Evolutionary conservation across 2,329 filamentous ascomycete species (phyloP).

Genomic region (Penicillium sp.): DNA sequence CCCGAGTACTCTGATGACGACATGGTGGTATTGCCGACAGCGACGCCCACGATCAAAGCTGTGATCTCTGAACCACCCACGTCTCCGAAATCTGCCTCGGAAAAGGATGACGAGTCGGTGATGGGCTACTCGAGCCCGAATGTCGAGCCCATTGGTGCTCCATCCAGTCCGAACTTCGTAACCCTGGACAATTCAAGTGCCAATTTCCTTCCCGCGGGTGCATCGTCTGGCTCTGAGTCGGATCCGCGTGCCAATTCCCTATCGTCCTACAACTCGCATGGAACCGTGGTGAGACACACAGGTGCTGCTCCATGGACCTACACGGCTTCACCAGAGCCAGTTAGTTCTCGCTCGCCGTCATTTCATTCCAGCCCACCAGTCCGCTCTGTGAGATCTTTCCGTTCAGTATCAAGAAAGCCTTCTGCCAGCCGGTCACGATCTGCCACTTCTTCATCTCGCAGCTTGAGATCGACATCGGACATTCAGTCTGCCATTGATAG

Average conservation of each 20-base stretch:
- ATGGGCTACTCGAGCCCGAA: constrained; percentile 39
- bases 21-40: constrained; percentile 28
- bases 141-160: constrained; percentile 24
- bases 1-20: constrained; percentile 32
- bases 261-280: constrained; percentile 38
- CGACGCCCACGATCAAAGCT: constrained; percentile 36
- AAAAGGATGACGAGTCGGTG: constrained; percentile 18
- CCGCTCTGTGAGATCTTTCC: constrained; percentile 30
- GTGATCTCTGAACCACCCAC: constrained; percentile 31
- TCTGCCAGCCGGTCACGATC: constrained; percentile 30
- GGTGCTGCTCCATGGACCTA: constrained; percentile 33
- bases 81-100: constrained; percentile 18
- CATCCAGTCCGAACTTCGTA: constrained; percentile 37
- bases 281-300: constrained; percentile 38
- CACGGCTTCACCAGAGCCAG: constrained; percentile 30
- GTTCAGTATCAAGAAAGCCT: constrained; percentile 31
- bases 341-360: constrained; percentile 33
- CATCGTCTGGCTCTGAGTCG: constrained; percentile 30
- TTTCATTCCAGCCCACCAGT: constrained; percentile 39
- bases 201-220: constrained; percentile 32
- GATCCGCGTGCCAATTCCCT: constrained; percentile 36
- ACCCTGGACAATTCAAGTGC: constrained; percentile 36
- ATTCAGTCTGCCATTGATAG: constrained; percentile 35
- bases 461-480: constrained; percentile 32
- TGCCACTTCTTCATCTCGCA: constrained; percentile 31